Conservation (phyloP, 2,329 filamentous ascomycete genomes). For the Cadophora gregata region DNA sequence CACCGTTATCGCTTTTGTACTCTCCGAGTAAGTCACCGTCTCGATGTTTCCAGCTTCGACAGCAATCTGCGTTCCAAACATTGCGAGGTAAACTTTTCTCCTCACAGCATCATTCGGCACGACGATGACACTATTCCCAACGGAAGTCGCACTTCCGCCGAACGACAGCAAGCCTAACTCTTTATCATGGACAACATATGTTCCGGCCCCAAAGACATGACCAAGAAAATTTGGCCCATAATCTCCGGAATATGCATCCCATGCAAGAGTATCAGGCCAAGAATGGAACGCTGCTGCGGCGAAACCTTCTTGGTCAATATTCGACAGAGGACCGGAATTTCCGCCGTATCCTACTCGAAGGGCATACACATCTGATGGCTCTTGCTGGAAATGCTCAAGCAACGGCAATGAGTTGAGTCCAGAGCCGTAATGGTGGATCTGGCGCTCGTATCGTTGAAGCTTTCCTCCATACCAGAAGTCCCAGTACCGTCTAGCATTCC, state of each 20-base stretch:
- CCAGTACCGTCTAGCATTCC: conserved; percentile 66
- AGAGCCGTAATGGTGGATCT: conserved; percentile 67
- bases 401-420: conserved; percentile 62
- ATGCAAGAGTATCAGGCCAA: conserved; percentile 59
- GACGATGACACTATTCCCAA: conserved; percentile 43
- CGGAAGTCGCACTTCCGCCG: conserved; percentile 47
- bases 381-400: conserved; percentile 55
- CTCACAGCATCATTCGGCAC: conserved; percentile 53
- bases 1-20: conserved; percentile 2
- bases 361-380: conserved; percentile 54
- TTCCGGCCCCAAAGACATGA: conserved; percentile 54
- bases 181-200: conserved; percentile 54
- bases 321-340: conserved; percentile 57
- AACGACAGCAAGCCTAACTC: conserved; percentile 56
- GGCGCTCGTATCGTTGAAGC: conserved; percentile 50
- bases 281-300: conserved; percentile 62
- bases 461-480: conserved; percentile 55
- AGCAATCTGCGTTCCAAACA: conserved; percentile 49
- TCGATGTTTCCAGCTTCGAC: conserved; percentile 53
- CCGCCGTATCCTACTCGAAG: conserved; percentile 62
- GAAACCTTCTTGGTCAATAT: conserved; percentile 61
- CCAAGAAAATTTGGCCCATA: conserved; percentile 63
- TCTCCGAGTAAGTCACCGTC: conserved; percentile 45
- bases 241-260: conserved; percentile 63
- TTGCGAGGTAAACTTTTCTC: conserved; percentile 55